phyloP scores from a whole-genome alignment of 768 basidiomycete species.

The Lactarius evosmus region DNA sequence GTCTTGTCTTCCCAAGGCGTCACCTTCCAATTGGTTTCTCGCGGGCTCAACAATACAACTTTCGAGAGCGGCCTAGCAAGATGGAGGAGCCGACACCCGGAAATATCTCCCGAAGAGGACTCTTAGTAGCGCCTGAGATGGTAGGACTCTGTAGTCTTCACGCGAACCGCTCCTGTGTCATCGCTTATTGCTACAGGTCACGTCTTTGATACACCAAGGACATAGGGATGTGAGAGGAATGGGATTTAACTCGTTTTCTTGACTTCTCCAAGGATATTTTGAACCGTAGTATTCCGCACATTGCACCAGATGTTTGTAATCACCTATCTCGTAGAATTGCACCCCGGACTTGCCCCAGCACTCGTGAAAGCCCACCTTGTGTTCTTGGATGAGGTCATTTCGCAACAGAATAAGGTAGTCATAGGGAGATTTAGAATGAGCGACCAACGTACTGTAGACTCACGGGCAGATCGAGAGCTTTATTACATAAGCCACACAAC shows the following conservation, averaged over 20 bases:
- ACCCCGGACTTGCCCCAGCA: slow-evolving; percentile 32
- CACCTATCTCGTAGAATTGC: no score
- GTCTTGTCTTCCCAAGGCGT: slow-evolving; percentile 50
- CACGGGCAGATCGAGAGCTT: no score
- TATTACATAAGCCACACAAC: slow-evolving; percentile 36
- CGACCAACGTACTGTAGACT: no score
- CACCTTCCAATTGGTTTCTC: slow-evolving; percentile 69
- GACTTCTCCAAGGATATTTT: no score
- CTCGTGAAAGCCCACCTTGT: slow-evolving; percentile 62
- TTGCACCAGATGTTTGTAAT: no score
- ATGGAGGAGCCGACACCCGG: slow-evolving; percentile 58
- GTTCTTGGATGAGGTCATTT: slow-evolving; percentile 49
- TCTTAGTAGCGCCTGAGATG: background rate
- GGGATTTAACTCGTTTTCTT: background rate
- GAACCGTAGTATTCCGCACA: no score
- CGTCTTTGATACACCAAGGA: background rate
- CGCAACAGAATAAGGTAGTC: slow-evolving; percentile 42
- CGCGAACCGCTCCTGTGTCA: background rate
- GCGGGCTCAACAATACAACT: slow-evolving; percentile 55
- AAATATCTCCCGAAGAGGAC: background rate
- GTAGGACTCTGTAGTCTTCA: background rate
- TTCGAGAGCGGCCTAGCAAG: slow-evolving; percentile 68
- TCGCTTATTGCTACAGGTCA: background rate
- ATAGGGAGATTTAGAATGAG: slow-evolving; percentile 38
- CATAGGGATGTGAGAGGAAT: background rate